phyloP scores from a whole-genome alignment of 2,329 filamentous ascomycete genomes.

The Domatiomyces globalis region DNA sequence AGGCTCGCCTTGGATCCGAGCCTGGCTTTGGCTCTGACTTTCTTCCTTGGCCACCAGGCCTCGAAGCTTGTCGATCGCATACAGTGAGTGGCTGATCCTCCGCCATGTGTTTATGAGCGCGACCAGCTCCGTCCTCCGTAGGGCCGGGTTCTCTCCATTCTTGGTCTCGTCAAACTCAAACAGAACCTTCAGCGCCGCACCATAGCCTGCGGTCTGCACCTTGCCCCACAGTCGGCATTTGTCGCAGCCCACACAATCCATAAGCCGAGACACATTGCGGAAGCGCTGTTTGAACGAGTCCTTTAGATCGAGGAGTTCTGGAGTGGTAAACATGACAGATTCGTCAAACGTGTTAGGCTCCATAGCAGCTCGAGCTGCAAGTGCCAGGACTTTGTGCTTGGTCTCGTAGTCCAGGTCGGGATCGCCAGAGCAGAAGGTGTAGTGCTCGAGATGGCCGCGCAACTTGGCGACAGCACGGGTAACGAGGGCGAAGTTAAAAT shows the following conservation, averaged over 20 bases:
- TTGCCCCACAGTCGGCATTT: conserved; percentile 98
- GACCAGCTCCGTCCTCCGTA: conserved; percentile 83
- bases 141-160: conserved; percentile 48
- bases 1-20: not conserved
- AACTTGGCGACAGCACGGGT: conserved; percentile 85
- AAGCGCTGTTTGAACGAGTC: conserved; percentile 97
- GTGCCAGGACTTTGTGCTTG: conserved; percentile 63
- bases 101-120: conserved; percentile 90
- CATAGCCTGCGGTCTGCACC: conserved; percentile 86
- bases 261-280: conserved; percentile 86
- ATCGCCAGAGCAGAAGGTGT: conserved; percentile 88
- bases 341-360: conserved; percentile 78
- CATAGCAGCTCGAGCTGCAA: conserved; percentile 56
- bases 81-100: conserved; percentile 66
- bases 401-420: conserved; percentile 62
- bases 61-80: conserved; percentile 59
- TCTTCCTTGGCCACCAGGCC: conserved; percentile 23
- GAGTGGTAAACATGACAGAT: conserved; percentile 75
- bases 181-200: conserved; percentile 83
- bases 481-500: conserved; percentile 98
- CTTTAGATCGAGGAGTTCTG: conserved; percentile 57
- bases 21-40: not conserved
- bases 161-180: conserved; percentile 75
- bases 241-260: conserved; percentile 98
- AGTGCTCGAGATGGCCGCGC: conserved; percentile 62